These are phyloP conservation scores for Penicillium hordei DNA, from an alignment of 2,329 filamentous ascomycete genomes.

Conservation along the genomic window DNA sequence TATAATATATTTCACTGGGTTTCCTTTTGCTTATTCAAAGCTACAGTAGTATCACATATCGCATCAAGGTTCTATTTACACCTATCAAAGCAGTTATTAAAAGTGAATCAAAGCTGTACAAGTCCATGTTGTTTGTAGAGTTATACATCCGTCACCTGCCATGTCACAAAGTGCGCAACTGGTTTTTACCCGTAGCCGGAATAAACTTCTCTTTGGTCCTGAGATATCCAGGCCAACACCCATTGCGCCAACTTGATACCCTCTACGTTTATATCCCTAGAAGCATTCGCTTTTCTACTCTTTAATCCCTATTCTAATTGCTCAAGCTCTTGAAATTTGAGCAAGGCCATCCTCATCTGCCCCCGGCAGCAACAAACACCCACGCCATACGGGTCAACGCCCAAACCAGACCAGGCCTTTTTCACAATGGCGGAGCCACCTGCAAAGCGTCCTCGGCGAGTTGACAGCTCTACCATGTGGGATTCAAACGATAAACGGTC, in stretches of 20 bases:
- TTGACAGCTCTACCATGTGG: conserved; percentile 64
- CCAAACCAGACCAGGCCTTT: conserved; percentile 9
- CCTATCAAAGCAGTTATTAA: background rate
- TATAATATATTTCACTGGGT: too few relatives aligned
- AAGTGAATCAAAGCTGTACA: background rate
- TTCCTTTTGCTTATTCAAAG: background rate
- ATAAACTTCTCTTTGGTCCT: conserved; percentile 28
- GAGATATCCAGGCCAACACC: conserved; percentile 3
- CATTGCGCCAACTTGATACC: conserved; percentile 21
- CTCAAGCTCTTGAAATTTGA: background rate
- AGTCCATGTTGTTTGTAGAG: background rate
- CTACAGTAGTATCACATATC: background rate
- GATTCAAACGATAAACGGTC: conserved; percentile 46
- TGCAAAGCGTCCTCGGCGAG: conserved; percentile 51
- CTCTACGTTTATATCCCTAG: conserved; percentile 5
- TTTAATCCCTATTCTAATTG: background rate
- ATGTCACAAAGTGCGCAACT: conserved; percentile 13
- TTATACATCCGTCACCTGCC: conserved; percentile 1
- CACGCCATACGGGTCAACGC: conserved; percentile 12
- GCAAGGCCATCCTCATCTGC: background rate
- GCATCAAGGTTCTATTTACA: background rate
- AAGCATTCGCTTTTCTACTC: background rate
- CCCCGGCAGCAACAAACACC: conserved; percentile 2
- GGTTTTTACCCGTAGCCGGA: conserved; percentile 29
- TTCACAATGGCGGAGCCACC: conserved; percentile 54